A percentile compares a stretch with the other conserved stretches of the same genome.
phyloP scores from a whole-genome alignment of 1,139 yeast species.

The Yamadazyma aaseri region DNA sequence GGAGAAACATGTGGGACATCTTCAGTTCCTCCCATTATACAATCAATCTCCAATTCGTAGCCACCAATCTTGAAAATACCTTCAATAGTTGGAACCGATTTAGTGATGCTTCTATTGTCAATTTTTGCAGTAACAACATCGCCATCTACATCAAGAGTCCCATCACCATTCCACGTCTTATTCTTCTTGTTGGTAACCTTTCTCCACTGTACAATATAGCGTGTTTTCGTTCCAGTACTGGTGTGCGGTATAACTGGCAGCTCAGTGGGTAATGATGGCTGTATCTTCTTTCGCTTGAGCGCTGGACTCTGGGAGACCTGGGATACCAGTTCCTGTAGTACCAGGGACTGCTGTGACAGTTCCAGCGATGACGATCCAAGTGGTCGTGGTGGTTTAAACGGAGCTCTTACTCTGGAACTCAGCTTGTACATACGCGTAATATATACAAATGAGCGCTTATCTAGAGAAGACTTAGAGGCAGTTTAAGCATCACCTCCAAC shows the following conservation, averaged over 20 bases:
- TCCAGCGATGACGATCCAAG: too few species aligned
- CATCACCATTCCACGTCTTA: constrained; percentile 97
- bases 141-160: constrained; percentile 36
- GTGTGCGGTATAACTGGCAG: too few species aligned
- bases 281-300: too few species aligned
- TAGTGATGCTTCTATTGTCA: constrained; percentile 12
- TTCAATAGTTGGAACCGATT: constrained; percentile 24
- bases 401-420: constrained; percentile 12
- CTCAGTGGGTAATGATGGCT: too few species aligned
- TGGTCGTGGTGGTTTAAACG: constrained; percentile 19
- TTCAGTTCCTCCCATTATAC: constrained; percentile 27
- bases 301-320: too few species aligned
- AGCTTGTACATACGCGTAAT: constrained; percentile 7
- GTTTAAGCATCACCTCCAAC: too few species aligned
- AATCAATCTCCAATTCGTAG: constrained; percentile 56
- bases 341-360: too few species aligned
- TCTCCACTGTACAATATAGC: constrained; percentile 58
- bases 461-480: too few species aligned
- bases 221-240: too few species aligned
- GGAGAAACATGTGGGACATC: background rate
- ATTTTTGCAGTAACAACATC: constrained; percentile 11
- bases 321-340: too few species aligned
- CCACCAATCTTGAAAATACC: constrained; percentile 48
- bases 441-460: too few species aligned
- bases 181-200: constrained; percentile 73